A percentile compares a stretch with the other conserved stretches of the same genome.
phyloP scores from a whole-genome alignment of 495 filamentous ascomycete species.

The Pseudoneurospora amorphoporcata region DNA sequence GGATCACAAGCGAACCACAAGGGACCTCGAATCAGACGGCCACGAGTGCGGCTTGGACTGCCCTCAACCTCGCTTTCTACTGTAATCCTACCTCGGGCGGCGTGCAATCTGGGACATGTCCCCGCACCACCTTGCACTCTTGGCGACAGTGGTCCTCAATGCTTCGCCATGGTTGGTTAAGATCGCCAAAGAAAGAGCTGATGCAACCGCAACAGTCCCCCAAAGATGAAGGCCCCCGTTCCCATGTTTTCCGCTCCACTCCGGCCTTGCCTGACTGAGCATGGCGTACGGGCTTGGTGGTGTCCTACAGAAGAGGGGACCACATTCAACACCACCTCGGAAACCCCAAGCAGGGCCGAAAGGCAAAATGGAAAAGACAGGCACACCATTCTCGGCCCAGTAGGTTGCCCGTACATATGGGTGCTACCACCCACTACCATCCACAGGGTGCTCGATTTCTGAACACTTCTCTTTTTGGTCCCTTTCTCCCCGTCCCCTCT shows the following conservation, averaged over 20 bases:
- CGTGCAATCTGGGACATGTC: constrained; percentile 11
- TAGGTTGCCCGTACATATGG: constrained; percentile 9
- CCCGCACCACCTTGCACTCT: constrained; percentile 7
- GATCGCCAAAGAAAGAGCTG: background rate
- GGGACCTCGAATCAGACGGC: background rate
- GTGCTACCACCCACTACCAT: constrained; percentile 3
- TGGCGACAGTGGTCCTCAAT: background rate
- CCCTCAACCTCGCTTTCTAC: background rate
- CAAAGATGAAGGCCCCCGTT: constrained; percentile 8
- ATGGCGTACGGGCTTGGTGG: background rate
- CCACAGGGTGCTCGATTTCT: background rate
- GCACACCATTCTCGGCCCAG: constrained; percentile 9
- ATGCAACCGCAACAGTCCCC: constrained; percentile 9
- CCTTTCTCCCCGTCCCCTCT: background rate
- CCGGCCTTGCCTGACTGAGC: constrained; percentile 2
- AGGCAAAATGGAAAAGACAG: constrained; percentile 1
- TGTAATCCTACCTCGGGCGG: constrained; percentile 14
- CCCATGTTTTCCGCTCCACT: constrained; percentile 5
- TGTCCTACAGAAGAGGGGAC: background rate
- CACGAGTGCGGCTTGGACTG: background rate
- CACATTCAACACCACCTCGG: background rate
- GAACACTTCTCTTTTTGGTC: background rate
- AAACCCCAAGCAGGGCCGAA: background rate
- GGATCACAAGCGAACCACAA: constrained; percentile 1
- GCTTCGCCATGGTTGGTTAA: background rate